Percentiles rank a stretch among this genome's conserved stretches.
Conservation (phyloP, 2,329 filamentous ascomycete genomes). For the Aspergillus awamori region DNA sequence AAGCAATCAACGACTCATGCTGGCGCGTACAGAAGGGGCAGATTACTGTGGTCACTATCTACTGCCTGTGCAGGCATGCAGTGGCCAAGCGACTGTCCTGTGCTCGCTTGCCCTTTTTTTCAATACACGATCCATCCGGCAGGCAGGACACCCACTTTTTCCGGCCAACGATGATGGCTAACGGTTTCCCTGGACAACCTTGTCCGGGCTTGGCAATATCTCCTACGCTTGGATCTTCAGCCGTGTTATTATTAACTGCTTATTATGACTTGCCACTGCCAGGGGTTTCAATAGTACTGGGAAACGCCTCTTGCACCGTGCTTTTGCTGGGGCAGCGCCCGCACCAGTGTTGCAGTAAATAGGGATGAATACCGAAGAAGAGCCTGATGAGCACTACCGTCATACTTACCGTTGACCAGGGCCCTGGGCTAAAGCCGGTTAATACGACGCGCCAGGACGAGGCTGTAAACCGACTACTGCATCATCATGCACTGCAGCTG, state of each 20-base stretch:
- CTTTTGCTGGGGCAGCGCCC: slow-evolving; percentile 6
- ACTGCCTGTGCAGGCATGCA: slow-evolving; percentile 1
- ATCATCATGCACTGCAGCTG: background rate
- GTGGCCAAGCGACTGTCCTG: slow-evolving; percentile 2
- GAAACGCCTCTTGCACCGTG: slow-evolving; percentile 15
- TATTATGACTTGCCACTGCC: slow-evolving; percentile 15
- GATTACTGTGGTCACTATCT: too few relatives aligned
- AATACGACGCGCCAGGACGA: background rate
- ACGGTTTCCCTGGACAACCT: slow-evolving; percentile 16
- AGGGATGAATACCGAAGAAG: background rate
- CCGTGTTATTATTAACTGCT: background rate
- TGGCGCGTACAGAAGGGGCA: background rate
- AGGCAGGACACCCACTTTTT: background rate
- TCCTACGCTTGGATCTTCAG: slow-evolving; percentile 4
- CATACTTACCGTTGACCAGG: slow-evolving; percentile 1
- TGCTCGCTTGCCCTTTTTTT: slow-evolving; percentile 10
- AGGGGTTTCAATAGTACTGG: slow-evolving; percentile 10
- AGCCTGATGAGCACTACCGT: slow-evolving; percentile 4
- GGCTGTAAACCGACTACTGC: slow-evolving; percentile 1
- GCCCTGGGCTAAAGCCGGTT: background rate
- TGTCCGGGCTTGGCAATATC: slow-evolving; percentile 18
- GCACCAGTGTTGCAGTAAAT: slow-evolving; percentile 1
- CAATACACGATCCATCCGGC: background rate
- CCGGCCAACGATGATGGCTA: slow-evolving; percentile 4
- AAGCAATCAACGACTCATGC: background rate